phyloP scores from a whole-genome alignment of 2,329 filamentous ascomycete genomes.

The Claviceps fusiformis region DNA sequence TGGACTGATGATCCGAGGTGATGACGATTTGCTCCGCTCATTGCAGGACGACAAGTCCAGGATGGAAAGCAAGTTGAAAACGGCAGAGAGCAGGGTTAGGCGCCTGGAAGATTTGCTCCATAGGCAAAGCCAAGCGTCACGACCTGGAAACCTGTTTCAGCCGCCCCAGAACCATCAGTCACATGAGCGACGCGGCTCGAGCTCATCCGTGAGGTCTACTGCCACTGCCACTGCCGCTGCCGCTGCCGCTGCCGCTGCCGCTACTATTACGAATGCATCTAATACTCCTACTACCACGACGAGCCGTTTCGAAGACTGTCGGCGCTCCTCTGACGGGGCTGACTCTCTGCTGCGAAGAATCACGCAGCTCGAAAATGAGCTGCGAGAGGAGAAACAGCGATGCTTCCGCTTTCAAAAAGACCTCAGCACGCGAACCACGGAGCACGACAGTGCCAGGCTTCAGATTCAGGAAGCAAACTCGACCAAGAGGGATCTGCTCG shows the following conservation, averaged over 20 bases:
- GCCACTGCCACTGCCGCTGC: constrained; percentile 7
- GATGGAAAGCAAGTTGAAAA: constrained; percentile 60
- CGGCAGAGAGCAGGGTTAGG: constrained; percentile 79
- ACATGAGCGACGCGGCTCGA: constrained; percentile 35
- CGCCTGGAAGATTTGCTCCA: constrained; percentile 88
- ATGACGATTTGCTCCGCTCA: constrained; percentile 64
- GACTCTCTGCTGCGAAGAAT: constrained; percentile 35
- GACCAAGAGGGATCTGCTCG: constrained; percentile 85
- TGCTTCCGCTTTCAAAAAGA: constrained; percentile 57
- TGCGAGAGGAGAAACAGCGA: constrained; percentile 58
- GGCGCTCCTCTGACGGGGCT: constrained; percentile 31
- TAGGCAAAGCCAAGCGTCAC: constrained; percentile 53
- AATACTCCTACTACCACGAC: background rate
- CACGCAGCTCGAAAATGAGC: constrained; percentile 61
- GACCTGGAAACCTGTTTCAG: constrained; percentile 44
- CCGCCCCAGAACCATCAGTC: constrained; percentile 27
- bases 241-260: too few species aligned
- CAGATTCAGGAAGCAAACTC: constrained; percentile 77
- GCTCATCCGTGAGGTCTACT: constrained; percentile 33
- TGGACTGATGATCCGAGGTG: constrained; percentile 71
- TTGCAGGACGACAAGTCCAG: constrained; percentile 74
- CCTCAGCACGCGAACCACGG: constrained; percentile 40
- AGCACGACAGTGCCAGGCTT: constrained; percentile 47
- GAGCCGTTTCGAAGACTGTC: constrained; percentile 26
- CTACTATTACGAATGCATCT: background rate